These are phyloP conservation scores for Inga leiocalycina DNA, from an alignment of 306 rosid species.

Conservation along the genomic window DNA sequence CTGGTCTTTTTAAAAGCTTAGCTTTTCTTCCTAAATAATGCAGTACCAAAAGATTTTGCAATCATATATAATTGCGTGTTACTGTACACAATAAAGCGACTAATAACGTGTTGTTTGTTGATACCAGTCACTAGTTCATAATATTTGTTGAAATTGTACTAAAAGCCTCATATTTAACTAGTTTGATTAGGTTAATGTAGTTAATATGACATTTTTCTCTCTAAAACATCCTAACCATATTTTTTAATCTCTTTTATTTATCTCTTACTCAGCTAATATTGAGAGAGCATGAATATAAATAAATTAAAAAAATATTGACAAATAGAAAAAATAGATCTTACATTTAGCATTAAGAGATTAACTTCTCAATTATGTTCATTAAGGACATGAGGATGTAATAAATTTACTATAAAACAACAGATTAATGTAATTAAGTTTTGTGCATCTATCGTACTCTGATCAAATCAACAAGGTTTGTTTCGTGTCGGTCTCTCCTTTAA, in stretches of 20 bases:
- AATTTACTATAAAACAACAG: not conserved
- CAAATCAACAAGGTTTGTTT: too few species aligned
- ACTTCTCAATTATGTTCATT: too few species aligned
- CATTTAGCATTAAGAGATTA: too few species aligned
- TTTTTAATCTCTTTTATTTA: too few species aligned
- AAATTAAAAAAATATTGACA: too few species aligned
- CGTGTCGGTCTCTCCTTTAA: not conserved
- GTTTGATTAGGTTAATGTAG: too few species aligned
- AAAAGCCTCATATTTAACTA: too few species aligned
- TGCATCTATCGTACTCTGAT: not conserved
- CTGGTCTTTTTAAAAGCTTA: not conserved
- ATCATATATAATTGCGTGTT: not conserved
- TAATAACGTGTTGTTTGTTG: not conserved
- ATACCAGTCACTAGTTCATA: not conserved
- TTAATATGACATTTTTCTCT: too few species aligned
- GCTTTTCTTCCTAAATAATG: conserved; percentile 4
- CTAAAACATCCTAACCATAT: too few species aligned
- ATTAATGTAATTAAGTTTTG: not conserved
- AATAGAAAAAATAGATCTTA: too few species aligned
- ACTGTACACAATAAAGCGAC: not conserved
- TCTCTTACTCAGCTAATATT: too few species aligned
- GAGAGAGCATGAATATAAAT: too few species aligned
- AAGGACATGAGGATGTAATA: not conserved
- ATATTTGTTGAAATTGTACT: not conserved
- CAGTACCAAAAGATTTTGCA: not conserved